These are phyloP conservation scores for Penicillium sclerotiorum DNA, from an alignment of 2,329 filamentous ascomycete genomes.

Conservation along the genomic window DNA sequence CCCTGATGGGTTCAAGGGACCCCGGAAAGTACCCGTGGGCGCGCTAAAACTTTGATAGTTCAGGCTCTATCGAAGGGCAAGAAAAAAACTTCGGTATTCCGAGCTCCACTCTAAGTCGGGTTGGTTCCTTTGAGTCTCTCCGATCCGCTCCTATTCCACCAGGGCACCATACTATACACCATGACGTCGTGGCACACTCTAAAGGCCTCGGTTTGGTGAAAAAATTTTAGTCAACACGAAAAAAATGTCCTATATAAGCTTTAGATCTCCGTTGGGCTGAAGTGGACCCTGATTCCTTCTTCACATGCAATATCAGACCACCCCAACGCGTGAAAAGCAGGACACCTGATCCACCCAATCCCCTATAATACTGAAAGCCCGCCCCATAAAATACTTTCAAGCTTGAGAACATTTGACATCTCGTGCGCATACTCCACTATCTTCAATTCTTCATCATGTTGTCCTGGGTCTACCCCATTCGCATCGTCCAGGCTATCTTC, in stretches of 20 bases:
- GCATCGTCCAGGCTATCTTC: slow-evolving; percentile 23
- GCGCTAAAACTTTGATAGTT: slow-evolving; percentile 2
- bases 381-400: no score
- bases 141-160: no score
- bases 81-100: background rate
- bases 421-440: background rate
- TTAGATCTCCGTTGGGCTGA: slow-evolving; percentile 3
- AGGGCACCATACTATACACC: background rate
- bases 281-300: slow-evolving; percentile 15
- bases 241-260: slow-evolving; percentile 4
- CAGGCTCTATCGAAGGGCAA: background rate
- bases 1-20: background rate
- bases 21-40: slow-evolving; percentile 2
- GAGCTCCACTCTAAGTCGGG: slow-evolving; percentile 7
- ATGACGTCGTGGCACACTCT: slow-evolving; percentile 17
- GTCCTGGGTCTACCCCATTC: slow-evolving; percentile 26
- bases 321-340: background rate
- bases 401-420: no score
- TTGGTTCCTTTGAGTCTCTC: slow-evolving; percentile 6
- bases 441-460: slow-evolving; percentile 18
- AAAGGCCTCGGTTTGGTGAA: slow-evolving; percentile 11
- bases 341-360: background rate
- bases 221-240: slow-evolving; percentile 9
- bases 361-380: no score
- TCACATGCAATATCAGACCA: background rate